These are phyloP conservation scores for Ophiocordyceps robertsii DNA, from an alignment of 2,329 filamentous ascomycete species.

Conservation along the genomic window DNA sequence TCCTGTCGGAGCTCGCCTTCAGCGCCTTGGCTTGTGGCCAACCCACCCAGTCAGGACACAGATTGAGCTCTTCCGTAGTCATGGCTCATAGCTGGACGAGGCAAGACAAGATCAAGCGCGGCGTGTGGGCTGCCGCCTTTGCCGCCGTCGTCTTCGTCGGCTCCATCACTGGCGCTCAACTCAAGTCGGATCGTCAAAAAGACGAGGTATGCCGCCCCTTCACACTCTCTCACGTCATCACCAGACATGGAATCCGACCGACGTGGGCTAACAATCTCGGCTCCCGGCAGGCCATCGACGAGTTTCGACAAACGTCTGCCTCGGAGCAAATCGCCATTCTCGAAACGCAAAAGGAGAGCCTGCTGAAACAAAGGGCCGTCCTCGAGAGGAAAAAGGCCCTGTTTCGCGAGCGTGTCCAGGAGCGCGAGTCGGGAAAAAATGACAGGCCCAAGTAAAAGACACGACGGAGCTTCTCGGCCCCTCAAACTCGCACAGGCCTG, in stretches of 20 bases:
- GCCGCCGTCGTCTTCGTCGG: constrained; percentile 33
- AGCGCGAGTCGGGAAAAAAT: constrained; percentile 18
- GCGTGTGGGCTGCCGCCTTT: constrained; percentile 28
- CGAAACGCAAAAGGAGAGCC: constrained; percentile 24
- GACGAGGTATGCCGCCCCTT: constrained; percentile 18
- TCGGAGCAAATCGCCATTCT: constrained; percentile 32
- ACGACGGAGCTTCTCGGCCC: no score
- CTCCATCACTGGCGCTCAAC: constrained; percentile 32
- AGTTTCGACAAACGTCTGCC: constrained; percentile 23
- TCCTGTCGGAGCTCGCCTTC: background rate
- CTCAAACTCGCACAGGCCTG: no score
- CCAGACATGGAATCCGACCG: background rate
- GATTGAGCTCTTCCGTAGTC: background rate
- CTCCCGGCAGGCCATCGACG: constrained; percentile 15
- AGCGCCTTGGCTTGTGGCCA: background rate
- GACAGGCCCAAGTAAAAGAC: background rate
- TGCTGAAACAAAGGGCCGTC: constrained; percentile 23
- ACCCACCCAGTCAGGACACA: background rate
- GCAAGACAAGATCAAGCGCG: constrained; percentile 19
- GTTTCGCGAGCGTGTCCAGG: constrained; percentile 24
- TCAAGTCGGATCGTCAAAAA: constrained; percentile 35
- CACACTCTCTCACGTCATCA: background rate
- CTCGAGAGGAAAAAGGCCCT: constrained; percentile 28
- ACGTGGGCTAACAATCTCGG: background rate
- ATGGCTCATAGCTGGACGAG: constrained; percentile 11